Percentiles rank a stretch among this genome's conserved stretches.
Evolutionary conservation across 805 yeast genomes (phyloP).

Genomic region (Danielia reshetovae): DNA sequence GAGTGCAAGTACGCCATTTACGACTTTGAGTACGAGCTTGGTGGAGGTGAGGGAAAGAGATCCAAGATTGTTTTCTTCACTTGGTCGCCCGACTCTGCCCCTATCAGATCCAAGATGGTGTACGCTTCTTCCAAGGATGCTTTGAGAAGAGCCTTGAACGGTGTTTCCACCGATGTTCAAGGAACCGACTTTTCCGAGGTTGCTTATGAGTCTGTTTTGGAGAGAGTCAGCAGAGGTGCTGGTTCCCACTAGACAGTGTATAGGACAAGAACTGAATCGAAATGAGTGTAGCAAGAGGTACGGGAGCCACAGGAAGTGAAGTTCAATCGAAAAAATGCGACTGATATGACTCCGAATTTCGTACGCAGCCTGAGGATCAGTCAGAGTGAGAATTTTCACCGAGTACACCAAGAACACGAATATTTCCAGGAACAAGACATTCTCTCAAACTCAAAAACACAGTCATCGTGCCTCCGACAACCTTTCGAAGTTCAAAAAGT

Average conservation of each 20-base stretch:
- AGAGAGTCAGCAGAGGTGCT: constrained; percentile 81
- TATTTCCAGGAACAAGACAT: too few species aligned
- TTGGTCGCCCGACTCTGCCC: constrained; percentile 98
- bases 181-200: constrained; percentile 98
- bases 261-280: too few species aligned
- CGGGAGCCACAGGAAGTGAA: too few species aligned
- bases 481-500: too few species aligned
- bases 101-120: constrained; percentile 93
- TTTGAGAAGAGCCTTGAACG: constrained; percentile 93
- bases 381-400: too few species aligned
- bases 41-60: constrained; percentile 92
- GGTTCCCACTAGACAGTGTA: constrained; percentile 38
- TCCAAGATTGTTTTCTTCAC: constrained; percentile 66
- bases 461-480: too few species aligned
- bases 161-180: constrained; percentile 91
- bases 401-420: too few species aligned
- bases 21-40: constrained; percentile 92
- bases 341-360: too few species aligned
- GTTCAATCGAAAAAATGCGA: too few species aligned
- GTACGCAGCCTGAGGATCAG: too few species aligned
- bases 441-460: too few species aligned
- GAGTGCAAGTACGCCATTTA: constrained; percentile 96
- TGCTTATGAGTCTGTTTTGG: constrained; percentile 88
- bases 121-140: constrained; percentile 99
- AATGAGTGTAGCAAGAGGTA: too few species aligned